Conservation (phyloP, 768 basidiomycete species). For the Omphalotus guepiniiformis region DNA sequence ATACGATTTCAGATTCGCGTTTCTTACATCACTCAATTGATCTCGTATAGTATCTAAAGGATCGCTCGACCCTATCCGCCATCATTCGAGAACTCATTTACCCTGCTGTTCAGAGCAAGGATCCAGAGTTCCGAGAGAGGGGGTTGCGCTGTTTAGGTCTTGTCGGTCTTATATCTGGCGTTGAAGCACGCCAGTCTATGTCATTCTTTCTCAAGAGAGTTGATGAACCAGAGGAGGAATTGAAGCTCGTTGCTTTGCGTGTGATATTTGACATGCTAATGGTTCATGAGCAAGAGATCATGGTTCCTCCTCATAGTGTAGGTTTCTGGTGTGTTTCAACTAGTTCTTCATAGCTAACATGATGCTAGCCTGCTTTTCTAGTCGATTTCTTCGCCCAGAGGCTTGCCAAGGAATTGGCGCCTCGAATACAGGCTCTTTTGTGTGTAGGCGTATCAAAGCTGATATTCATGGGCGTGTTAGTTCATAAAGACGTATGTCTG, state of each 20-base stretch:
- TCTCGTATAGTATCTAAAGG: conserved; percentile 49
- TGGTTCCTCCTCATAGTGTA: conserved; percentile 33
- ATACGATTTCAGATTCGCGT: no score
- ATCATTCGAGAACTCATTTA: conserved; percentile 33
- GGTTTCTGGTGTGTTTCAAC: conserved; percentile 11
- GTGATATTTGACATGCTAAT: conserved; percentile 84
- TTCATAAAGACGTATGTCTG: conserved; percentile 60
- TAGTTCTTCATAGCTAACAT: conserved; percentile 8
- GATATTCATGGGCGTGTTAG: conserved; percentile 69
- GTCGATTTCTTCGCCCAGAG: conserved; percentile 46
- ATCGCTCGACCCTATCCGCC: conserved; percentile 47
- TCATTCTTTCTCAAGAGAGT: conserved; percentile 3
- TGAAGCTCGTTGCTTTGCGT: conserved; percentile 71
- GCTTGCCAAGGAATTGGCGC: conserved; percentile 32
- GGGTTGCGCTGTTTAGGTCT: conserved; percentile 2
- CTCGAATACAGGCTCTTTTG: conserved; percentile 48
- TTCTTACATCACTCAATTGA: conserved; percentile 19
- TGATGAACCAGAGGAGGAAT: conserved; percentile 37
- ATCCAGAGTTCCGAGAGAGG: not conserved
- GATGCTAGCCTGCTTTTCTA: conserved; percentile 49
- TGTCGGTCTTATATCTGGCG: conserved; percentile 4
- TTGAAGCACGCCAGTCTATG: not conserved
- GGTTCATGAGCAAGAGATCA: conserved; percentile 67
- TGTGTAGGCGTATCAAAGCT: conserved; percentile 86
- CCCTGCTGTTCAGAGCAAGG: conserved; percentile 4